Percentiles rank a stretch among this genome's conserved stretches.
These are phyloP conservation scores for Triglochin maritima DNA, from an alignment of 106 monocot species.

Conservation along the genomic window DNA sequence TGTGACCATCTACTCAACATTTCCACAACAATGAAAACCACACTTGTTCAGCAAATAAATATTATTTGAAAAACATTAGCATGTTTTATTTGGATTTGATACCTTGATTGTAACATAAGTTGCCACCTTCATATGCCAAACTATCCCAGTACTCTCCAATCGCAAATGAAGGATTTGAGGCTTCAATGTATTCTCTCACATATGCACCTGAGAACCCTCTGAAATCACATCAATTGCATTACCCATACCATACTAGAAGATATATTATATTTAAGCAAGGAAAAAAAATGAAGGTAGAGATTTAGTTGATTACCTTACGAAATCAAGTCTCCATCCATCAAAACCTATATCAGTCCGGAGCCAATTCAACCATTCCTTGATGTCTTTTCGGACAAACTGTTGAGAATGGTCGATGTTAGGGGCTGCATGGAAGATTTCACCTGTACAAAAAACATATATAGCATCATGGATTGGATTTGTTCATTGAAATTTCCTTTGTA, in stretches of 20 bases:
- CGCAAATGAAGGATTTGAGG: constrained; percentile 31
- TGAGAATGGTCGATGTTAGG: constrained; percentile 32
- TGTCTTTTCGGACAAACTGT: constrained; percentile 23
- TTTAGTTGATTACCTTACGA: constrained; percentile 25
- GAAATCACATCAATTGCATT: constrained; percentile 1
- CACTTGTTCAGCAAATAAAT: background rate
- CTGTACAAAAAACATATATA: constrained; percentile 8
- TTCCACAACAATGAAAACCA: background rate
- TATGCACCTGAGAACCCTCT: constrained; percentile 33
- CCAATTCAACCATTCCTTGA: constrained; percentile 35
- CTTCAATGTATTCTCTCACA: constrained; percentile 33
- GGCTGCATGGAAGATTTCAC: constrained; percentile 32
- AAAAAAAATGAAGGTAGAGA: background rate
- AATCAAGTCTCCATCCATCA: constrained; percentile 38
- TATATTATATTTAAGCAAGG: background rate
- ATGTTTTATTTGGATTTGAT: no score
- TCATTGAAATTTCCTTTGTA: no score
- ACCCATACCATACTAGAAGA: background rate
- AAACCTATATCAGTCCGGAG: constrained; percentile 29
- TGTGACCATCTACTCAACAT: constrained; percentile 18
- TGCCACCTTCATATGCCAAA: constrained; percentile 34
- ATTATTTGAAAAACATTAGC: background rate
- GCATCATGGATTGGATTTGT: no score
- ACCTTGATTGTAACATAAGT: constrained; percentile 34
- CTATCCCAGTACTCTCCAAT: constrained; percentile 41